Percentiles rank a stretch among this genome's conserved stretches.
These are phyloP conservation scores for Gastrolobium bilobum DNA, from an alignment of 306 rosid genomes.

Conservation along the genomic window DNA sequence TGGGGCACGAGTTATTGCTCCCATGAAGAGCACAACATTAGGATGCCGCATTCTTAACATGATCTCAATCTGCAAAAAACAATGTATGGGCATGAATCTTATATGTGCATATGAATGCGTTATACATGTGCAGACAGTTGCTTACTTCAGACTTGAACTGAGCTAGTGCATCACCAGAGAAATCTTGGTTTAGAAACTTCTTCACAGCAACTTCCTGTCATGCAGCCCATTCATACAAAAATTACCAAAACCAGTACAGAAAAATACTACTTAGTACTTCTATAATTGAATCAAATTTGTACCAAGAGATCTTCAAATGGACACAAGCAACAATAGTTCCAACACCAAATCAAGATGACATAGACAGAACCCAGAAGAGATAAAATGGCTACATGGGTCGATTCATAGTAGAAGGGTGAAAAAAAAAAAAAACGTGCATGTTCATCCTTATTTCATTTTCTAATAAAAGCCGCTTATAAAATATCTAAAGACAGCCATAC, in stretches of 20 bases:
- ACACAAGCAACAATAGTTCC: slow-evolving; percentile 35
- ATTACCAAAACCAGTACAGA: slow-evolving; percentile 37
- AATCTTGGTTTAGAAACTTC: slow-evolving; percentile 95
- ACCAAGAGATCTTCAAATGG: slow-evolving; percentile 33
- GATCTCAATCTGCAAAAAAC: slow-evolving; percentile 84
- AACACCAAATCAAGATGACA: slow-evolving; percentile 34
- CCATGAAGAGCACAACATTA: slow-evolving; percentile 99
- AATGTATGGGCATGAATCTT: slow-evolving; percentile 40
- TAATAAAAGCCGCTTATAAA: slow-evolving; percentile 7
- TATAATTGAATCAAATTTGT: slow-evolving; percentile 24
- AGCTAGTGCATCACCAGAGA: slow-evolving; percentile 92
- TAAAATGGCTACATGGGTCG: slow-evolving; percentile 17
- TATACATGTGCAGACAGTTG: slow-evolving; percentile 35
- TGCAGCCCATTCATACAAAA: slow-evolving; percentile 49
- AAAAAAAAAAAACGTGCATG: neutral
- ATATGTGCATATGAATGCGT: slow-evolving; percentile 28
- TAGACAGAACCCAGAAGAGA: neutral
- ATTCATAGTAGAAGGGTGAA: slow-evolving; percentile 2
- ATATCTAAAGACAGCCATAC: slow-evolving; percentile 21
- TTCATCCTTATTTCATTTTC: slow-evolving; percentile 37
- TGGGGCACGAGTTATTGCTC: slow-evolving; percentile 95
- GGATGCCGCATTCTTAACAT: slow-evolving; percentile 98
- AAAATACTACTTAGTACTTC: slow-evolving; percentile 34
- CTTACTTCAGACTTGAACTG: slow-evolving; percentile 98
- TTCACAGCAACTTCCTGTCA: slow-evolving; percentile 98